These are phyloP conservation scores for Furcasterigmium sp. DNA, from an alignment of 2,329 filamentous ascomycete genomes.

Conservation along the genomic window DNA sequence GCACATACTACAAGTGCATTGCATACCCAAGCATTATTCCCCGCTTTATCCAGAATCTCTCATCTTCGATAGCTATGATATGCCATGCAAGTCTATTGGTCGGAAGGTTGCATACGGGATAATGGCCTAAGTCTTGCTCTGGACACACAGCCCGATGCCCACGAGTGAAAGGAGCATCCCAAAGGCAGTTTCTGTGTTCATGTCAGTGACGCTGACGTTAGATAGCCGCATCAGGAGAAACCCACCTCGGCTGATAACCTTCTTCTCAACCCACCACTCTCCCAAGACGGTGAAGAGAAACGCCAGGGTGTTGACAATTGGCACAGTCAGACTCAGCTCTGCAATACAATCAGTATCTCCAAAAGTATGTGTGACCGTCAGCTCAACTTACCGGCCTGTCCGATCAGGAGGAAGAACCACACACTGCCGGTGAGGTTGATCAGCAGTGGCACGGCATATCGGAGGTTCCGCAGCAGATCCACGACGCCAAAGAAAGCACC, in stretches of 20 bases:
- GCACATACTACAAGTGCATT: background rate
- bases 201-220: conserved; percentile 5
- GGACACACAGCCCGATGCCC: conserved; percentile 80
- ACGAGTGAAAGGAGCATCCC: conserved; percentile 75
- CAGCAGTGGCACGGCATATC: conserved; percentile 78
- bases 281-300: conserved; percentile 95
- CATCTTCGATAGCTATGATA: background rate
- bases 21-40: background rate
- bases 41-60: background rate
- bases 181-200: conserved; percentile 65
- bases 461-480: conserved; percentile 74
- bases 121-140: conserved; percentile 48
- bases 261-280: conserved; percentile 91
- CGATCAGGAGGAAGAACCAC: conserved; percentile 95
- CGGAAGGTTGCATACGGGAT: too few species aligned
- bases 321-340: conserved; percentile 44
- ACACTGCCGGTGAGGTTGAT: conserved; percentile 89
- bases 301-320: conserved; percentile 88
- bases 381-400: conserved; percentile 78
- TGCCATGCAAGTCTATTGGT: too few species aligned
- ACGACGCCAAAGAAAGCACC: conserved; percentile 67
- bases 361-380: too few species aligned
- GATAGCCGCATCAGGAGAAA: conserved; percentile 7
- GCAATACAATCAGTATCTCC: too few species aligned
- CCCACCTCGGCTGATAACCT: conserved; percentile 78